Percentiles rank a stretch among this genome's conserved stretches.
These are phyloP conservation scores for Leccinum uliginosum DNA, from an alignment of 768 basidiomycete genomes.

Conservation along the genomic window DNA sequence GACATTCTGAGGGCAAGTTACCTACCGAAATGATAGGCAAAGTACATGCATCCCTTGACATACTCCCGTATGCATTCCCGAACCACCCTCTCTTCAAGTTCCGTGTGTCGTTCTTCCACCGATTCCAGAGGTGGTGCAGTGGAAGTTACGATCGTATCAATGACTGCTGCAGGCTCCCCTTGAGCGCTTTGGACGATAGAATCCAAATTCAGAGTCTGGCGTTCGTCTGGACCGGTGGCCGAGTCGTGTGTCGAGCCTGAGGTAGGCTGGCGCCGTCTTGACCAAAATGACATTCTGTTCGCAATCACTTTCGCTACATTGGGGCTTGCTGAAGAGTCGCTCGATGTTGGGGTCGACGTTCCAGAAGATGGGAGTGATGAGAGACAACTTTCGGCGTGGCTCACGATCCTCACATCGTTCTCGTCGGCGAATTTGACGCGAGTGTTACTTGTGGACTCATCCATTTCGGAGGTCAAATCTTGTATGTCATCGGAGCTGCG, in stretches of 20 bases:
- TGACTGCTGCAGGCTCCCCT: constrained; percentile 47
- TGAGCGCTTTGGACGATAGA: constrained; percentile 42
- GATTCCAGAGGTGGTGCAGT: constrained; percentile 61
- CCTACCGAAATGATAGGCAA: constrained; percentile 80
- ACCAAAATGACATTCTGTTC: constrained; percentile 73
- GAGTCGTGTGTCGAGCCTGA: constrained; percentile 11
- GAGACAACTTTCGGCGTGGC: constrained; percentile 8
- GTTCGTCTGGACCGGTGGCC: constrained; percentile 14
- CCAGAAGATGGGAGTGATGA: constrained; percentile 39
- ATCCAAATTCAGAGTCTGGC: constrained; percentile 30
- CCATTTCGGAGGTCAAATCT: constrained; percentile 14
- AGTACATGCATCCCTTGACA: constrained; percentile 86
- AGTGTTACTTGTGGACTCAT: constrained; percentile 16
- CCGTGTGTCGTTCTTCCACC: constrained; percentile 61
- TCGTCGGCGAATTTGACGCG: constrained; percentile 54
- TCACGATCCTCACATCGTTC: constrained; percentile 43
- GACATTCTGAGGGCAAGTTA: background rate
- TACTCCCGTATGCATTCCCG: constrained; percentile 75
- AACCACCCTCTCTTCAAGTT: constrained; percentile 81
- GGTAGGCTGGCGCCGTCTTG: constrained; percentile 38
- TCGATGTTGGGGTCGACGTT: constrained; percentile 53
- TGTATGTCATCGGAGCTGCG: constrained; percentile 31
- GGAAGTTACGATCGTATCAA: constrained; percentile 54
- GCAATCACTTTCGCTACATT: constrained; percentile 63
- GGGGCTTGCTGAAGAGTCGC: constrained; percentile 37